Base-by-base conservation (phyloP, 1,139 yeast species). In the Ogataea hybrid region DNA sequence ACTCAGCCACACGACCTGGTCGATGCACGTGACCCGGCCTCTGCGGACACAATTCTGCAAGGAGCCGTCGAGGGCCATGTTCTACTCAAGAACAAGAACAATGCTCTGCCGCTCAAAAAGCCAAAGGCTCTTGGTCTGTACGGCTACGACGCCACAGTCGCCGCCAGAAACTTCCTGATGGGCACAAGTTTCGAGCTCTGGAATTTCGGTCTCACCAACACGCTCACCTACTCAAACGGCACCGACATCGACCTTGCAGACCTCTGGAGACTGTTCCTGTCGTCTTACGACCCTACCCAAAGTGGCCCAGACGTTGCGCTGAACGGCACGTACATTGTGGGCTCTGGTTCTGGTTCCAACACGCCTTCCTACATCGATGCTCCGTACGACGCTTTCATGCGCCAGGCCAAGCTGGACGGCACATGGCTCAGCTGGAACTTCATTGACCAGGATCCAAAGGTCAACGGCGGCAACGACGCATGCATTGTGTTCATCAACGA, bases 1-100 rank as follows among this genome's bases (percentile, higher is more conserved):
- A 62, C 67, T 54, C 61, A 62, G 5, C 48, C 59, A 37, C 57
- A 65, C 44, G 65, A 69, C 66, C 39, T 49, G 30, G 54, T 65
- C 31, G 70, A 70, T 42, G 69, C 70, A 32, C 64, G 67, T 25
- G 54, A 67, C 36, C 70, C 67, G 49, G 53, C 59, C 4, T 59
- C 69, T 20, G 37, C 63, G 27, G 65, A 58, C 41, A 62, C 62
- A 53, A 55, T 58, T 34, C 66, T 64, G 21, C 69, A 64, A 43
- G 48, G 49, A 22, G 54, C 54, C 16, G 41, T 50, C 23, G 54
- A 50, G 41, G 54, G 54, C 18, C 52, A 49, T 20, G 54, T 47
- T 12, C 40, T 48, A 14, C 41, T 48, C 10, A 48, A 48, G 35
- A 48, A 48, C 34, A 41, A 29, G 14, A 32, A 42, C 41, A 46